Conservation (phyloP, 768 basidiomycete species). For the Boletus edulis region DNA sequence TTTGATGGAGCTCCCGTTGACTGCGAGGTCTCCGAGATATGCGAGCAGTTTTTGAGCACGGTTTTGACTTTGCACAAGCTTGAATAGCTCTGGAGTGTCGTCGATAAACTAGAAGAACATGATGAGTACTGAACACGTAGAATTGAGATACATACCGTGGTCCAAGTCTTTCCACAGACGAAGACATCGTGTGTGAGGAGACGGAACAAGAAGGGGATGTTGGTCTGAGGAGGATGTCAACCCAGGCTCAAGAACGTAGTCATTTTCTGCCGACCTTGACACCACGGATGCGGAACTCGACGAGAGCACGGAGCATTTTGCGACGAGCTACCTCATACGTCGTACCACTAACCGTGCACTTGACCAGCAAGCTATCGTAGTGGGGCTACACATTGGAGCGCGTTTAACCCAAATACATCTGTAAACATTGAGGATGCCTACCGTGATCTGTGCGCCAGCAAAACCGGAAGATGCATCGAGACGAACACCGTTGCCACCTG, state of each 20-base stretch:
- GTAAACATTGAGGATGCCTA: slow-evolving; percentile 34
- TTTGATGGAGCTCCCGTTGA: slow-evolving; percentile 98
- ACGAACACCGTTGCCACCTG: slow-evolving; percentile 97
- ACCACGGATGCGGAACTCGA: slow-evolving; percentile 99
- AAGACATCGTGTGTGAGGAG: slow-evolving; percentile 96
- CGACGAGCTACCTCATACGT: slow-evolving; percentile 98
- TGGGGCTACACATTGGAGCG: slow-evolving; percentile 61
- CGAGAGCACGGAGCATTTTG: slow-evolving; percentile 99
- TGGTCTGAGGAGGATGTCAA: slow-evolving; percentile 58
- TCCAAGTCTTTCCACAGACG: slow-evolving; percentile 97
- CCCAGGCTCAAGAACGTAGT: not conserved
- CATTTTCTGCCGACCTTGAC: slow-evolving; percentile 64
- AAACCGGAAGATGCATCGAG: slow-evolving; percentile 97
- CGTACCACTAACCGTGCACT: slow-evolving; percentile 92
- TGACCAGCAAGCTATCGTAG: slow-evolving; percentile 97
- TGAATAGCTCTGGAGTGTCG: slow-evolving; percentile 99
- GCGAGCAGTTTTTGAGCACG: slow-evolving; percentile 96
- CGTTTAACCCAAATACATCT: slow-evolving; percentile 3
- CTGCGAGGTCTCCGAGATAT: slow-evolving; percentile 95
- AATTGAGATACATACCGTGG: slow-evolving; percentile 56
- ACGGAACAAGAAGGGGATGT: slow-evolving; percentile 99
- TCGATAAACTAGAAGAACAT: slow-evolving; percentile 80
- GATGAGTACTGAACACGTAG: not conserved
- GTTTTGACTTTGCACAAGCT: slow-evolving; percentile 95
- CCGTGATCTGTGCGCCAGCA: slow-evolving; percentile 98